Evolutionary conservation across 2,329 filamentous ascomycete species (phyloP), one percentile per base, ranked within the genome.

Genomic region (Pseudopyricularia cyperi): DNA sequence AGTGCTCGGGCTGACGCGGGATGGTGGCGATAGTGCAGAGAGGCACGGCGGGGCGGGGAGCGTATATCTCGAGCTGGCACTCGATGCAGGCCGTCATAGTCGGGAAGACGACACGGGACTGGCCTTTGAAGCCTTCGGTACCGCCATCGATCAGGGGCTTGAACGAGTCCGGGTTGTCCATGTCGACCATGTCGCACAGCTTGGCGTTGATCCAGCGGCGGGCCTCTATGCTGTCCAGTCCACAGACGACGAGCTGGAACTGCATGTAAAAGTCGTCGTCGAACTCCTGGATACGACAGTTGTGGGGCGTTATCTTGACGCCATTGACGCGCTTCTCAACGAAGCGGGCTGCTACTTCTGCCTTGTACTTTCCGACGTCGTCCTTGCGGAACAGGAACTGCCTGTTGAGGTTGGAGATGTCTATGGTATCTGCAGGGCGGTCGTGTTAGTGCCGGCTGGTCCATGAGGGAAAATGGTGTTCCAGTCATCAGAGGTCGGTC

Each of bases 121-220:
- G 94, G 50, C 93, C 93, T 70, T 97, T 98, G 80, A 98, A 97
- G 49, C 91, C 83, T 74, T 98, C 93, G 14, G 93, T 98, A 56
- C 93, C 93, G 52, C 93, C 94, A 66, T 98, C 93, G 56, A 98
- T 89, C 54, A 98, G 73, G 5, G 94, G 93, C 69, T 96, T 98
- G 58, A 96, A 72, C 50, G 80, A 87, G 62, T 97, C 91, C 9
- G 83, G 80, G 57, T 91, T 81, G 7, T 89, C 82, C 54, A 79
- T 76, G 62, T 96, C 90, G 5, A 95, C 88, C 78, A 98, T 89
- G 53, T 85, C 84, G 26, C 97, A 84, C 3, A 98, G 75, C 17
- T 85, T 96, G 51, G 90, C 85, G 65, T 98, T 98, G 68, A 98
- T 98, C 94, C 94, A 98, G 55, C 93, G 79, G n/a, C 93, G 80